phyloP scores from a whole-genome alignment of 169 alveolate genomes.

The Plasmodium knowlesi region DNA sequence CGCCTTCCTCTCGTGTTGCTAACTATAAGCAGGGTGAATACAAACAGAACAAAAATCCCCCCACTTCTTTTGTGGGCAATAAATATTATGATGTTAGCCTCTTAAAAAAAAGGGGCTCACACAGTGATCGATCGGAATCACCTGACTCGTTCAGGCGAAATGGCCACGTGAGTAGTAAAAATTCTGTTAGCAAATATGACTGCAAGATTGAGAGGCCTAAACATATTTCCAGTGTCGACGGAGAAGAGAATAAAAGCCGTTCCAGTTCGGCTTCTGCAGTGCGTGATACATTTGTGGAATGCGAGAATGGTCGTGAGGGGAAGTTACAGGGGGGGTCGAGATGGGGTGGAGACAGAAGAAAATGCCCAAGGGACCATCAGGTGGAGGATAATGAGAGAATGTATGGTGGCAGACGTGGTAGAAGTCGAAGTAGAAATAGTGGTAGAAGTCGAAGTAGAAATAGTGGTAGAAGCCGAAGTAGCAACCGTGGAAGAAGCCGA shows the following conservation, averaged over 20 bases:
- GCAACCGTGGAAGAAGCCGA: background rate
- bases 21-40: background rate
- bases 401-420: background rate
- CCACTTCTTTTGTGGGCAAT: background rate
- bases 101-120: background rate
- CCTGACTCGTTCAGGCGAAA: conserved; percentile 1
- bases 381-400: background rate
- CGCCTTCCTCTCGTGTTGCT: background rate
- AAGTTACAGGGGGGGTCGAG: background rate
- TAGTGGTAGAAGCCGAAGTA: background rate
- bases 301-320: background rate
- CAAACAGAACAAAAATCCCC: background rate
- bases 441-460: background rate
- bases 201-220: background rate
- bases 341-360: background rate
- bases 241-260: background rate
- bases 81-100: background rate
- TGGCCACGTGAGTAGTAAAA: background rate
- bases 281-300: background rate
- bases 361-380: background rate
- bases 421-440: background rate
- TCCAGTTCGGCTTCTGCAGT: background rate
- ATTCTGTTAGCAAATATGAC: background rate
- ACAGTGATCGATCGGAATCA: background rate
- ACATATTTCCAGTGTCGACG: background rate